These are phyloP conservation scores for Blastobotrys indianensis DNA, from an alignment of 1,139 yeast genomes.

Conservation along the genomic window DNA sequence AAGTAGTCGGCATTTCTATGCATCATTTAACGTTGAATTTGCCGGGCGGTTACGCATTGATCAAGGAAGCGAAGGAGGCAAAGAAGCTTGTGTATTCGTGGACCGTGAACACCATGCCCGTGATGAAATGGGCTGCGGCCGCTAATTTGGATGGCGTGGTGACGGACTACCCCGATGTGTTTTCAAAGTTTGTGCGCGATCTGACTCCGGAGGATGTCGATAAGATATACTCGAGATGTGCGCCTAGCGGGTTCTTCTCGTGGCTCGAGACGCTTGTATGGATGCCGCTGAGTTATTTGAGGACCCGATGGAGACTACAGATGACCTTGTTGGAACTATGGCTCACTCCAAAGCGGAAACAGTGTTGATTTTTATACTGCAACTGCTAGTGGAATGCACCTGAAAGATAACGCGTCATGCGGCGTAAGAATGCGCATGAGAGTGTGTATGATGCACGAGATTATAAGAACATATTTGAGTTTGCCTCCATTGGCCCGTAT, in stretches of 20 bases:
- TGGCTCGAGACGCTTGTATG: constrained; percentile 12
- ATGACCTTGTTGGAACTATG: constrained; percentile 1
- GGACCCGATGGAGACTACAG: not conserved
- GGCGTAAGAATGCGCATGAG: too few relatives aligned
- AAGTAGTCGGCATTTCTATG: constrained; percentile 42
- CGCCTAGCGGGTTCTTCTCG: constrained; percentile 12
- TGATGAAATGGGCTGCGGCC: constrained; percentile 41
- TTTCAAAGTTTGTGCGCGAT: constrained; percentile 13
- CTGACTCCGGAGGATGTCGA: constrained; percentile 18
- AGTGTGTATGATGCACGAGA: too few relatives aligned
- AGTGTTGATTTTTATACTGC: not conserved
- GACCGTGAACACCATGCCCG: constrained; percentile 60
- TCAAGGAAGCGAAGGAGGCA: constrained; percentile 37
- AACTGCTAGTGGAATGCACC: too few relatives aligned
- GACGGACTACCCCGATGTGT: constrained; percentile 50
- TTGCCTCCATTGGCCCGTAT: too few relatives aligned
- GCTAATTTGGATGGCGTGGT: constrained; percentile 56
- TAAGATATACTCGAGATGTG: constrained; percentile 15
- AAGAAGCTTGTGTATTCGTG: constrained; percentile 62
- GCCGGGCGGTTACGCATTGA: constrained; percentile 36
- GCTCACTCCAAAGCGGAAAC: not conserved
- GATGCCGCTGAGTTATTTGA: constrained; percentile 14
- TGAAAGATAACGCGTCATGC: too few relatives aligned
- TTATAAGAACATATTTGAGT: too few relatives aligned
- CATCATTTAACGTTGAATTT: constrained; percentile 40